phyloP scores from a whole-genome alignment of 495 filamentous ascomycete genomes.

The Penicillium ucsense region DNA sequence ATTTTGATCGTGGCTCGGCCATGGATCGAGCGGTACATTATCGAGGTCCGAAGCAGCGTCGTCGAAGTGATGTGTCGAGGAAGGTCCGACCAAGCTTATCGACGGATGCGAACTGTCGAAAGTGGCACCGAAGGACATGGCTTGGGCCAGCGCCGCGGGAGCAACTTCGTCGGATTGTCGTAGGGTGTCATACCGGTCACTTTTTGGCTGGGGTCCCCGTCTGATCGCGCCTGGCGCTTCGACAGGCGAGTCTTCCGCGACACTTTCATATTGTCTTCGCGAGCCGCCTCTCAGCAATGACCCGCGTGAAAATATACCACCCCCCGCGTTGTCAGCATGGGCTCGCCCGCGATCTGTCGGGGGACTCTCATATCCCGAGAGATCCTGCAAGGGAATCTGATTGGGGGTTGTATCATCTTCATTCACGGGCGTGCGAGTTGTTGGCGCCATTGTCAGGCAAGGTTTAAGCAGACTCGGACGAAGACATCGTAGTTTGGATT shows the following conservation, averaged over 20 bases:
- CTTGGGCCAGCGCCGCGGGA: conserved; percentile 47
- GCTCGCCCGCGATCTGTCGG: conserved; percentile 21
- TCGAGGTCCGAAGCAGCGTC: conserved; percentile 24
- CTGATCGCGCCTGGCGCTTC: conserved; percentile 17
- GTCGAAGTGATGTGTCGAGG: conserved; percentile 13
- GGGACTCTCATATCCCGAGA: conserved; percentile 46
- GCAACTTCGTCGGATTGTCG: conserved; percentile 26
- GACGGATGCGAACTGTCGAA: conserved; percentile 34
- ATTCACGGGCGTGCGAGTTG: conserved; percentile 40
- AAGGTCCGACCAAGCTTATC: conserved; percentile 9
- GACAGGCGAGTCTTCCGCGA: conserved; percentile 44
- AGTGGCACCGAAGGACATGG: conserved; percentile 51
- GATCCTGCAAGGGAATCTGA: conserved; percentile 78
- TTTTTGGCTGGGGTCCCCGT: conserved; percentile 17
- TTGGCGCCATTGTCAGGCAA: conserved; percentile 51
- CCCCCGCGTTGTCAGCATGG: conserved; percentile 20
- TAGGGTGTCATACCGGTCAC: neutral
- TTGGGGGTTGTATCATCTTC: conserved; percentile 34
- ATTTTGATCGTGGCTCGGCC: conserved; percentile 25
- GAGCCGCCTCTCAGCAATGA: conserved; percentile 28
- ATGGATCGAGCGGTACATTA: conserved; percentile 19
- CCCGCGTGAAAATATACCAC: conserved; percentile 25
- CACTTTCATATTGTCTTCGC: conserved; percentile 38
- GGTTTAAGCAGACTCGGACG: conserved; percentile 28
- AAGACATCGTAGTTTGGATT: conserved; percentile 32